A percentile compares a stretch with the other conserved stretches of the same genome.
phyloP scores from a whole-genome alignment of 2,329 filamentous ascomycete genomes.

The Simplicillium sp. region DNA sequence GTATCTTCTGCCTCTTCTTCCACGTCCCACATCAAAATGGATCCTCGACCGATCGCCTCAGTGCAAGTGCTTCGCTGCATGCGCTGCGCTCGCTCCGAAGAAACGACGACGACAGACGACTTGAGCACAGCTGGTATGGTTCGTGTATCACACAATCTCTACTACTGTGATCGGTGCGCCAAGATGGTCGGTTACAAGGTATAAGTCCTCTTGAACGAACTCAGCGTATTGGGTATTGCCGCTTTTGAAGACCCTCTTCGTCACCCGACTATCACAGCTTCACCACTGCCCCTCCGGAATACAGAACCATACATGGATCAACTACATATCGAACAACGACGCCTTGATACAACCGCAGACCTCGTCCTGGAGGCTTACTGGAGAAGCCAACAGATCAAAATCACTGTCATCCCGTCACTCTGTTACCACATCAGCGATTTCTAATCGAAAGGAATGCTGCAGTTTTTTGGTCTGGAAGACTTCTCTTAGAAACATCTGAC shows the following conservation, averaged over 20 bases:
- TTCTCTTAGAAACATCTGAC: too few species aligned
- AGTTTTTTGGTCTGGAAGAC: too few species aligned
- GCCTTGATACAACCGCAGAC: too few species aligned
- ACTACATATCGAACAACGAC: too few species aligned
- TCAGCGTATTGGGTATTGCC: background rate
- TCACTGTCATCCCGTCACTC: too few species aligned
- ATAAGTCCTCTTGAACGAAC: constrained; percentile 26
- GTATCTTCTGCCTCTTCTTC: constrained; percentile 25
- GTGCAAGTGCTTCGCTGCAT: constrained; percentile 55
- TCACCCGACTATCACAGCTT: background rate
- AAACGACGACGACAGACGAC: constrained; percentile 53
- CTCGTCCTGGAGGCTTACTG: too few species aligned
- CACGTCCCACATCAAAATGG: constrained; percentile 34
- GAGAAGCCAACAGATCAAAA: too few species aligned
- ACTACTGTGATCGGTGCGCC: constrained; percentile 57
- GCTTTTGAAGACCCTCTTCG: background rate
- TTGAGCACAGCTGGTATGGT: constrained; percentile 51
- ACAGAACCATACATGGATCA: too few species aligned
- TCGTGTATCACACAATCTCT: constrained; percentile 54
- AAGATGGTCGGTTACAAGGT: constrained; percentile 49
- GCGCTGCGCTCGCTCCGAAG: constrained; percentile 49
- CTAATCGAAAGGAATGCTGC: too few species aligned
- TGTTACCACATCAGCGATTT: too few species aligned
- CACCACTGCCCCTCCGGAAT: background rate
- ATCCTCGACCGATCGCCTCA: constrained; percentile 38